Percentiles rank a stretch among this genome's conserved stretches.
These are phyloP conservation scores for Phytophthora fragariaefolia DNA, from an alignment of 352 stramenopile genomes.

Conservation along the genomic window DNA sequence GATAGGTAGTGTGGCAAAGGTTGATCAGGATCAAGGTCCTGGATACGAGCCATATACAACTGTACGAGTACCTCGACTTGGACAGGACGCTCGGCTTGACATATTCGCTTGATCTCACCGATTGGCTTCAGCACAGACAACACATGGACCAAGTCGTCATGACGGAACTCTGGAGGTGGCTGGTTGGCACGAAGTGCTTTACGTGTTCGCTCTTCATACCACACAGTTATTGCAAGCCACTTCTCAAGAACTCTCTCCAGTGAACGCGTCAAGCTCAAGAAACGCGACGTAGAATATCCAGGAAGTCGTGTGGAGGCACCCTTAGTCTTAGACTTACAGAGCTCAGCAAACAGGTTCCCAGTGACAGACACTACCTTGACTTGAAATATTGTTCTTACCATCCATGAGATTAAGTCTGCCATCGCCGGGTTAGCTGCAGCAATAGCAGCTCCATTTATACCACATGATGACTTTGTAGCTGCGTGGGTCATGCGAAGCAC, in stretches of 20 bases:
- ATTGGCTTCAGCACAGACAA: slow-evolving; percentile 3
- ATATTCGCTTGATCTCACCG: background rate
- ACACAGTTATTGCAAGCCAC: slow-evolving; percentile 12
- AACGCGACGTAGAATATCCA: slow-evolving; percentile 16
- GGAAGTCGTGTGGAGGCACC: slow-evolving; percentile 16
- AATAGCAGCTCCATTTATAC: slow-evolving; percentile 13
- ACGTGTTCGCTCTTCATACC: slow-evolving; percentile 11
- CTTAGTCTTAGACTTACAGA: slow-evolving; percentile 13
- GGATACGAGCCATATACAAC: background rate
- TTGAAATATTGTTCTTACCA: slow-evolving; percentile 21
- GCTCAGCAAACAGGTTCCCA: slow-evolving; percentile 15
- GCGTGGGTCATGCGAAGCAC: slow-evolving; percentile 29
- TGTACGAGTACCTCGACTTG: background rate
- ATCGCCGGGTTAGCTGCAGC: slow-evolving; percentile 21
- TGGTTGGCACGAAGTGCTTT: slow-evolving; percentile 1
- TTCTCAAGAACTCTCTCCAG: slow-evolving; percentile 10
- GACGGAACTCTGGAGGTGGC: background rate
- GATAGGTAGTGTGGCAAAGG: slow-evolving; percentile 20
- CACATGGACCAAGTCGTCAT: slow-evolving; percentile 8
- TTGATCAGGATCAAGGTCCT: background rate
- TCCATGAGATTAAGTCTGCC: slow-evolving; percentile 19
- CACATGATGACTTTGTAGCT: slow-evolving; percentile 35
- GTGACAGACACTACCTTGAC: slow-evolving; percentile 13
- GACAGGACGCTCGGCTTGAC: background rate
- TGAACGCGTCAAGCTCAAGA: slow-evolving; percentile 19